A percentile compares a stretch with the other conserved stretches of the same genome.
phyloP scores from a whole-genome alignment of 208 protist genomes.

The Phytomonas serpens region DNA sequence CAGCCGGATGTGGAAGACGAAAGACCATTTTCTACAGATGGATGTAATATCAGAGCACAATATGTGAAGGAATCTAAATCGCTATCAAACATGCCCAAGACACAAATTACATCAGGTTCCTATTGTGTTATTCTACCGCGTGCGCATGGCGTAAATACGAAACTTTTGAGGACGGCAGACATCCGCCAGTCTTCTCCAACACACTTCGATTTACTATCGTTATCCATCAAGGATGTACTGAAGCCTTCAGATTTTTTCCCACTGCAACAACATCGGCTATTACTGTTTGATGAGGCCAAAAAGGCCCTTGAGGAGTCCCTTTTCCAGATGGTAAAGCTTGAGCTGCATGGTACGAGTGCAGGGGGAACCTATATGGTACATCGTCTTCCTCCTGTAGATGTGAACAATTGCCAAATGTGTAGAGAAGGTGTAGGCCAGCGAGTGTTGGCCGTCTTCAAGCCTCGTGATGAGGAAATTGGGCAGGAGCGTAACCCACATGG shows the following conservation, averaged over 20 bases:
- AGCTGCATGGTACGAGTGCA: constrained; percentile 40
- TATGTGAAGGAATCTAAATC: not conserved
- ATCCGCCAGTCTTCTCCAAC: not conserved
- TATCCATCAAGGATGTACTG: not conserved
- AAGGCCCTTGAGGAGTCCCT: constrained; percentile 3
- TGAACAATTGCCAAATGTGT: not conserved
- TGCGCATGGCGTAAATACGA: not conserved
- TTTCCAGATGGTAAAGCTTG: constrained; percentile 13
- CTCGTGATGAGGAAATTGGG: constrained; percentile 56
- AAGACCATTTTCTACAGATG: not conserved
- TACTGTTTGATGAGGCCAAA: not conserved
- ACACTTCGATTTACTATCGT: not conserved
- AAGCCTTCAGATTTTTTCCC: not conserved
- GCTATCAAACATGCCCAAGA: not conserved
- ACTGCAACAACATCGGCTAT: not conserved
- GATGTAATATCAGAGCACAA: not conserved
- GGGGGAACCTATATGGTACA: constrained; percentile 70
- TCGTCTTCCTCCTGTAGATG: not conserved
- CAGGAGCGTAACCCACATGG: constrained; percentile 44
- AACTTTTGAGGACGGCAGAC: not conserved
- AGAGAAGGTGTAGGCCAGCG: not conserved
- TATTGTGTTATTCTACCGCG: not conserved
- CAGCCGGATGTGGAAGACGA: not conserved
- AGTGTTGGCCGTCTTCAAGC: constrained; percentile 53
- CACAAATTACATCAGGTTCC: not conserved